These are phyloP conservation scores for Atalantia buxifolia DNA, from an alignment of 345 rosid genomes.

Conservation along the genomic window DNA sequence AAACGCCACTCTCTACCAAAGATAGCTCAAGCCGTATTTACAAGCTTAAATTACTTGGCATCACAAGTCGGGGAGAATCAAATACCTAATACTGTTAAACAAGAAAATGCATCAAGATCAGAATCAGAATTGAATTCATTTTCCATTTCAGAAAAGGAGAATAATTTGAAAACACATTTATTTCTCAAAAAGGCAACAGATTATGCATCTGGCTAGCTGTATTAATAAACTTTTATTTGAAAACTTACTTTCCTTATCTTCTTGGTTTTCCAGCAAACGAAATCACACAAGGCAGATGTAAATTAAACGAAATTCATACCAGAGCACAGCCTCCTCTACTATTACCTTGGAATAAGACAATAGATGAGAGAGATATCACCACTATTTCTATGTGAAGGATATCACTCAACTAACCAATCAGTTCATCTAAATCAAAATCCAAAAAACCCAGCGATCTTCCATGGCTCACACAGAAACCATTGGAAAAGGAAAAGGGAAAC, in stretches of 20 bases:
- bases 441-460: background rate
- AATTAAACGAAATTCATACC: background rate
- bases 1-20: background rate
- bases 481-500: no score
- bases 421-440: background rate
- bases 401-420: background rate
- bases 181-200: background rate
- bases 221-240: background rate
- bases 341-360: background rate
- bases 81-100: slow-evolving; percentile 20
- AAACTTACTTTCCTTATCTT: background rate
- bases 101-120: slow-evolving; percentile 16
- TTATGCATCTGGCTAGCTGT: background rate
- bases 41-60: slow-evolving; percentile 14
- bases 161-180: background rate
- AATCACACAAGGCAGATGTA: background rate
- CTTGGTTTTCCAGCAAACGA: background rate
- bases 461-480: background rate
- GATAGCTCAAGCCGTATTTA: slow-evolving; percentile 1
- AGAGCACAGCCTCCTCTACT: background rate
- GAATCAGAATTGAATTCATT: background rate
- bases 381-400: no score
- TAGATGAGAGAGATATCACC: background rate
- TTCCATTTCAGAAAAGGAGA: background rate
- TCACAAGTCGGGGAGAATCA: slow-evolving; percentile 17